A percentile compares a stretch with the other conserved stretches of the same genome.
Evolutionary conservation across 345 rosid genomes (phyloP).

Genomic region (Noccaea bulbosa): DNA sequence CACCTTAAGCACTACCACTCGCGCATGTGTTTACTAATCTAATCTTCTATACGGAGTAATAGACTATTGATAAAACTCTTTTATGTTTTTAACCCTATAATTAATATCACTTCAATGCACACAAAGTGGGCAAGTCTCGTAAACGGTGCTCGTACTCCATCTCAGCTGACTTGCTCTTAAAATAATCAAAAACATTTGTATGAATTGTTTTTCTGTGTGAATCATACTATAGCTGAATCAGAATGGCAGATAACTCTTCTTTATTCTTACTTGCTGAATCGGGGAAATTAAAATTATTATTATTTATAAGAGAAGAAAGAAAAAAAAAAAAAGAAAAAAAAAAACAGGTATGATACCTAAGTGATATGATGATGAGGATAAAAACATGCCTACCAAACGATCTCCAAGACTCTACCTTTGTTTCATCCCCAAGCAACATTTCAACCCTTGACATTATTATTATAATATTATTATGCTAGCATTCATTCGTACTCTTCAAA

Average conservation of each 20-base stretch:
- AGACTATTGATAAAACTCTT: too few species aligned
- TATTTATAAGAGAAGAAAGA: not conserved
- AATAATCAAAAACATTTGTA: too few species aligned
- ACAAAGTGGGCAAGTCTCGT: slow-evolving; percentile 29
- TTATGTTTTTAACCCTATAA: not conserved
- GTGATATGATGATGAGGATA: slow-evolving; percentile 34
- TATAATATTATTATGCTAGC: not conserved
- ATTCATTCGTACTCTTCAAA: not conserved
- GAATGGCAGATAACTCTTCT: not conserved
- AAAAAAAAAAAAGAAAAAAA: not conserved
- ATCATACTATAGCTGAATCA: too few species aligned
- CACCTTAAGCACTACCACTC: slow-evolving; percentile 35
- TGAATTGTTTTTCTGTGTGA: too few species aligned
- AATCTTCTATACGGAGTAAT: not conserved
- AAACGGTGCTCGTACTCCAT: slow-evolving; percentile 39
- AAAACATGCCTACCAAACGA: slow-evolving; percentile 38
- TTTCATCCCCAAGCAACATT: slow-evolving; percentile 40
- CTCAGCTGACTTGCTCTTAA: not conserved
- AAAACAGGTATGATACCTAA: slow-evolving; percentile 15
- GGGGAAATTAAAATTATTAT: not conserved
- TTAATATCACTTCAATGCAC: slow-evolving; percentile 23
- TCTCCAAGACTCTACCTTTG: slow-evolving; percentile 38
- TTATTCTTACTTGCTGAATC: not conserved
- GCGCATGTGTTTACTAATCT: slow-evolving; percentile 39
- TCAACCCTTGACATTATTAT: slow-evolving; percentile 25